phyloP scores from a whole-genome alignment of 352 stramenopile species.

The Phytophthora palmivora region DNA sequence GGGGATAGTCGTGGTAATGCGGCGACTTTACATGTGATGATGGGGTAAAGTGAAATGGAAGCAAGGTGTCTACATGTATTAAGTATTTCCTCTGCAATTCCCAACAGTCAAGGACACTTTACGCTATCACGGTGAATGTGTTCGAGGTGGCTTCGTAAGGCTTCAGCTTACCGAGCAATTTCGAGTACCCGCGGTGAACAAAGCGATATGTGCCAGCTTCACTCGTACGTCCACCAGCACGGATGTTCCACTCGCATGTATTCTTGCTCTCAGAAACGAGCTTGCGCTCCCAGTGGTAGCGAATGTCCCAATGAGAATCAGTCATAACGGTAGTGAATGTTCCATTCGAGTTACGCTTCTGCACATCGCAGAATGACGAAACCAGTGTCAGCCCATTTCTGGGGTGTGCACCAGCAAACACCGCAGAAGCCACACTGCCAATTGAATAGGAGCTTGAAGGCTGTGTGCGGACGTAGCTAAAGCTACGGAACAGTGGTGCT shows the following conservation, averaged over 20 bases:
- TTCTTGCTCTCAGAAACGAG: slow-evolving; percentile 46
- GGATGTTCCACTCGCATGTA: slow-evolving; percentile 16
- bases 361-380: slow-evolving; percentile 60
- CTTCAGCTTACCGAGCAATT: slow-evolving; percentile 40
- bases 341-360: slow-evolving; percentile 30
- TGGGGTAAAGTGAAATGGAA: no score
- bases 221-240: slow-evolving; percentile 34
- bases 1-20: no score
- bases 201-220: slow-evolving; percentile 51
- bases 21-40: no score
- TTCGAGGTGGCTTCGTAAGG: slow-evolving; percentile 42
- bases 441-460: slow-evolving; percentile 34
- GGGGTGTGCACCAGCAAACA: slow-evolving; percentile 57
- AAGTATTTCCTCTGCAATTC: no score
- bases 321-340: slow-evolving; percentile 48
- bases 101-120: no score
- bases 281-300: slow-evolving; percentile 47
- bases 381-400: slow-evolving; percentile 49
- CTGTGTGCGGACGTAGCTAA: slow-evolving; percentile 37
- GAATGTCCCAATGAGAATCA: slow-evolving; percentile 63
- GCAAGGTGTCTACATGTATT: no score
- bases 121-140: slow-evolving; percentile 32
- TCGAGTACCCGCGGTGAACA: slow-evolving; percentile 52
- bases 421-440: slow-evolving; percentile 40
- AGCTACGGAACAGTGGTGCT: slow-evolving; percentile 4